Base-by-base conservation (phyloP, 208 protist genomes). In the Wallacemonas sp. region DNA sequence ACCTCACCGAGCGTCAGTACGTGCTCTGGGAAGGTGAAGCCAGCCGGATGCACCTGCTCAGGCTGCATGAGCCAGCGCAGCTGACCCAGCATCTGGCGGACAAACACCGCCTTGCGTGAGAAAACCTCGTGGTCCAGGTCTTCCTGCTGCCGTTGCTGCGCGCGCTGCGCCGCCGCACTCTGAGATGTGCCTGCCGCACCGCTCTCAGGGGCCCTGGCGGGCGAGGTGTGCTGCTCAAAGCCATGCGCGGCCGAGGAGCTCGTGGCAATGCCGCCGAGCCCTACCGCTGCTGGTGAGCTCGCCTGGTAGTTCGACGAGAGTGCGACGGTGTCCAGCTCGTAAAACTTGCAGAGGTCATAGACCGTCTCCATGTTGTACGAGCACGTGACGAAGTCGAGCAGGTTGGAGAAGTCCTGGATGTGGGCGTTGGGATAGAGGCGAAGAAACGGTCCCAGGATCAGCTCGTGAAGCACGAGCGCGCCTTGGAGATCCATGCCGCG, bases 301-400 rank as follows among this genome's bases (percentile, higher is more conserved):
- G 87, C 66, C 13, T 82, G 71, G 68, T 83, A 87, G 59, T 92
- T 79, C 37, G 72, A 48, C 30, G 80, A 75, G 44, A 90, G 66
- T n/a, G 90, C 90, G 3, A 93, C 71, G 73, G 76, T 82, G 63
- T 96, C 91, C 27, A 97, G 78, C 6, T 75, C 86, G 72, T 93
- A 91, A 55, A 97, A 81, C 3, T 80, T 78, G 54, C 87, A 94
- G 27, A 97, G 71, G 67, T 97, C 92, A 68, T 95, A 97, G 13
- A 95, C 85, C 13, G 92, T 97, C 67, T 97, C 89, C 89, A 97
- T 92, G 58, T 97, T 97, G 70, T 97, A 97, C 12, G 76, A 53
- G 71, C 88, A 97, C 10, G 89, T 89, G 33, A 95, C 74, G 64
- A 95, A 95, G 68, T 97, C 89, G 22, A 93, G 75, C 3, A 97